Conservation (phyloP, 306 rosid genomes). For the Quercus gilva region DNA sequence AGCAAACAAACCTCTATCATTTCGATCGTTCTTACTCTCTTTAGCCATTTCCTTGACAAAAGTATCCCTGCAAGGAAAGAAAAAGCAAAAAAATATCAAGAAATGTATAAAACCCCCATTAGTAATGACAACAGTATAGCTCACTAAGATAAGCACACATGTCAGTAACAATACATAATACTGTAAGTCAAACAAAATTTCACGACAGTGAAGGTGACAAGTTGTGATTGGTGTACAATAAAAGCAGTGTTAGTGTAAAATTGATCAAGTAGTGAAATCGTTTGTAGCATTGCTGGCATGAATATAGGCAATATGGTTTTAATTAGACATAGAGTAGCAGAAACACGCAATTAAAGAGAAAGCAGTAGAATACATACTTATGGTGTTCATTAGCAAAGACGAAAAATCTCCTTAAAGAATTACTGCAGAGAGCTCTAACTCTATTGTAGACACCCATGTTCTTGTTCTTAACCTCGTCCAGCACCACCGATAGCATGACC, state of each 20-base stretch:
- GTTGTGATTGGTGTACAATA: too few species aligned
- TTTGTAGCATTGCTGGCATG: too few species aligned
- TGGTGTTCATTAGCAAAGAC: constrained; percentile 92
- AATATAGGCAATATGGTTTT: too few species aligned
- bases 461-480: constrained; percentile 86
- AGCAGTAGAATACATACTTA: constrained; percentile 38
- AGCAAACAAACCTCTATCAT: constrained; percentile 79
- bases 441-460: constrained; percentile 76
- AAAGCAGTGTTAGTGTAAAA: too few species aligned
- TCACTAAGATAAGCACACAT: background rate
- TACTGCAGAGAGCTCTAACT: constrained; percentile 67
- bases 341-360: too few species aligned
- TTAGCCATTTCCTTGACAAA: constrained; percentile 82
- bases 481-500: constrained; percentile 76
- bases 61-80: constrained; percentile 67
- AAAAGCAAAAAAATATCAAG: background rate
- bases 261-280: too few species aligned
- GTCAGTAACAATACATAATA: background rate
- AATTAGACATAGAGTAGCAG: too few species aligned
- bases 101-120: background rate
- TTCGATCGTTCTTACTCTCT: constrained; percentile 90
- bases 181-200: too few species aligned
- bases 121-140: background rate
- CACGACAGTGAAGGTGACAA: too few species aligned
- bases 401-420: constrained; percentile 61